Evolutionary conservation across 768 basidiomycete genomes (phyloP).

Genomic region (Lepiota venenata): DNA sequence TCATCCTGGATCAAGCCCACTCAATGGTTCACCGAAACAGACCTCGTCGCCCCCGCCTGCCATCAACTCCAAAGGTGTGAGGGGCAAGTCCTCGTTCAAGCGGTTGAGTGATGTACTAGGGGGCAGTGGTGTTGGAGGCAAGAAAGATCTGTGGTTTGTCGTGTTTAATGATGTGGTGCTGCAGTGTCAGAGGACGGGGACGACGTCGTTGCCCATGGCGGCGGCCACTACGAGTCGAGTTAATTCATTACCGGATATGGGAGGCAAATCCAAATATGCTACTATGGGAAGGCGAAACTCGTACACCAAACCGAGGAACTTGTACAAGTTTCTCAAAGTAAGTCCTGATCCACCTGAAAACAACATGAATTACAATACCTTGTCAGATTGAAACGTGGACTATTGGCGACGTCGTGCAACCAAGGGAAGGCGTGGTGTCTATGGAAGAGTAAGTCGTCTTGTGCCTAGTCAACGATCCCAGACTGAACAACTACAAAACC

Average conservation of each 20-base stretch:
- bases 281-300: conserved; percentile 74
- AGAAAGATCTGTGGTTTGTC: conserved; percentile 92
- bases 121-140: conserved; percentile 54
- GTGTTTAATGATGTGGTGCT: conserved; percentile 95
- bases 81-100: conserved; percentile 84
- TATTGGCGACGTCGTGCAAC: conserved; percentile 72
- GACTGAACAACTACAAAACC: conserved; percentile 11
- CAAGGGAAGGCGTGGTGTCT: conserved; percentile 76
- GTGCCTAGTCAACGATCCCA: not conserved
- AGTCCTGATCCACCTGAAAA: conserved; percentile 12
- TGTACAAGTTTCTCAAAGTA: conserved; percentile 93
- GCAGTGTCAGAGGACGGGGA: conserved; percentile 87
- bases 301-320: conserved; percentile 81
- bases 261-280: conserved; percentile 82
- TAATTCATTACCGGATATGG: conserved; percentile 78
- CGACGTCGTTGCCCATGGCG: conserved; percentile 79
- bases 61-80: conserved; percentile 55
- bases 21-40: conserved; percentile 29
- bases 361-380: not conserved
- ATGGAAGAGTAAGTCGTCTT: conserved; percentile 80
- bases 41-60: conserved; percentile 37
- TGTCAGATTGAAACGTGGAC: conserved; percentile 83
- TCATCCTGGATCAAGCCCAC: conserved; percentile 30
- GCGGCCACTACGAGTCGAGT: conserved; percentile 64
- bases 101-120: conserved; percentile 88